phyloP scores from a whole-genome alignment of 75 land plant genomes.

The Gnetum montanum region DNA sequence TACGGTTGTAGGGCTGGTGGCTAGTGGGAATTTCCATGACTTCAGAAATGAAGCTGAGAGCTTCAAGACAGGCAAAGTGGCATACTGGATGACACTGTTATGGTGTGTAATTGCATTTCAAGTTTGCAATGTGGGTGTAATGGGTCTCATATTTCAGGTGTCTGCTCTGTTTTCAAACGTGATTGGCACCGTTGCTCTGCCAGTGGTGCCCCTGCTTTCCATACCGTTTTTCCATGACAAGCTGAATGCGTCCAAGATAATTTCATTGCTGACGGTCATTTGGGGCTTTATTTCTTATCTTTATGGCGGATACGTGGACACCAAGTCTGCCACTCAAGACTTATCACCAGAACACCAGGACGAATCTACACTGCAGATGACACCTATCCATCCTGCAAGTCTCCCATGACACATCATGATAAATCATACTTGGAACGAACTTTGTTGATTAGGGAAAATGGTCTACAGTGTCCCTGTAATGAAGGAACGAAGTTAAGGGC shows the following conservation, averaged over 20 bases:
- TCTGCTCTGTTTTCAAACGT: conserved; percentile 46
- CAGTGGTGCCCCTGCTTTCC: conserved; percentile 34
- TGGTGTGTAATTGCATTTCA: conserved; percentile 40
- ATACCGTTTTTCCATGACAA: conserved; percentile 40
- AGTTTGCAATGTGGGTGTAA: conserved; percentile 12
- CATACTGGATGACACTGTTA: conserved; percentile 31
- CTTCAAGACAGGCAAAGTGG: conserved; percentile 19
- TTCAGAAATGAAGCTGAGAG: conserved; percentile 21
- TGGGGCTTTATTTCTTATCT: conserved; percentile 60
- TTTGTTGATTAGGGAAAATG: no score
- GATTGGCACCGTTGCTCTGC: conserved; percentile 29
- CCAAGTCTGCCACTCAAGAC: neutral
- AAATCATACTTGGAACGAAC: no score
- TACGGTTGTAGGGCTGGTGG: conserved; percentile 25
- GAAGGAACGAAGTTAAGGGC: no score
- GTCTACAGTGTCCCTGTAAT: no score
- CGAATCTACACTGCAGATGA: no score
- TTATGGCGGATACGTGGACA: conserved; percentile 8
- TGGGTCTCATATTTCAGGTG: conserved; percentile 27
- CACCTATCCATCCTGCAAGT: no score
- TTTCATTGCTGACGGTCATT: conserved; percentile 37
- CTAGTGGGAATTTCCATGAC: conserved; percentile 29
- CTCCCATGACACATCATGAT: no score
- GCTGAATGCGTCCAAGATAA: conserved; percentile 30
- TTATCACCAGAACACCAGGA: no score